Evolutionary conservation across 805 yeast genomes (phyloP), one percentile per base, ranked within the genome.

Genomic region (Ogataea siamensis): DNA sequence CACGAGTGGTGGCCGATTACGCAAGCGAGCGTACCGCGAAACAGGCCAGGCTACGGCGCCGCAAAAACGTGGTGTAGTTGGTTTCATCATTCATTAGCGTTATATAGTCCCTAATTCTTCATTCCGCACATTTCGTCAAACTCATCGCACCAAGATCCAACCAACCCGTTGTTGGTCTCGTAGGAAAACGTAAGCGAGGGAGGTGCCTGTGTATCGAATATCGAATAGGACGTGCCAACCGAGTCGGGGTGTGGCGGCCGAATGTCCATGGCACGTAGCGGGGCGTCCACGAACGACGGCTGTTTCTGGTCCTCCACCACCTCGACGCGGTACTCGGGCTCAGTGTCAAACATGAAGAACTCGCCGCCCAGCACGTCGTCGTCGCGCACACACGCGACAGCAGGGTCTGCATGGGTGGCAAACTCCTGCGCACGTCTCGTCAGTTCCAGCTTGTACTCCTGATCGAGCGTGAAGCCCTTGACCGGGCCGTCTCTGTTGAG

Each of bases 391-490:
- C 24, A 26, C 19, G 19, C 32, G 16, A 28, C 29, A n/a, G 28
- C 39, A 27, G 45, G 34, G 12, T 26, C 43, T 26, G 24, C 23
- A 18, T 41, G 15, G 9, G 37, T 13, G 21, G 28, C 28, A 26
- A 35, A 30, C 22, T 33, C 39, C 16, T 19, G 14, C 13, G 37
- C 22, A 28, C 46, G 43, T 17, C 43, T 37, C 13, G 53, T 30
- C 14, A 54, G 41, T 22, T 53, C 57, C 27, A 55, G 37, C 32
- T 53, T 60, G 47, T 61, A 64, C 46, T 70, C 73, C 42, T 73
- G 77, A 50, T 71, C 76, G 14, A 68, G 50, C 5, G 70, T 69
- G 40, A 70, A 66, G 11, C 78, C 79, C 37, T 53, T 57, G 13
- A 30, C 15, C 14, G 34, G 18, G 18, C 60, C 62, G 21, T 55